Base-by-base conservation (phyloP, 2,329 filamentous ascomycete genomes). In the Chrysosphaeria jannelii region DNA sequence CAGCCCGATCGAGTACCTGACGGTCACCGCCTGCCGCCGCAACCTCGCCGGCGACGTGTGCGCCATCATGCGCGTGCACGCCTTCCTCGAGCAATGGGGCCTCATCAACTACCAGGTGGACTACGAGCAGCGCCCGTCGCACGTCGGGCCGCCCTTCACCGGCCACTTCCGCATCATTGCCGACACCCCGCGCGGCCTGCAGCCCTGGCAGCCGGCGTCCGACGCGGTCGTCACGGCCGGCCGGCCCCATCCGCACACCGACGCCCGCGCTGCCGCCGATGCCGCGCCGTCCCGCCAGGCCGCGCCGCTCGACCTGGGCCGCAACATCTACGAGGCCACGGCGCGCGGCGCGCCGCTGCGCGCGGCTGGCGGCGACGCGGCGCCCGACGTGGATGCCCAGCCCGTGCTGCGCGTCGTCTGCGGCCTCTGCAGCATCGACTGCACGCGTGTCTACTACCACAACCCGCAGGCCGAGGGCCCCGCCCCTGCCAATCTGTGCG, bases 51-150 rank as follows among this genome's bases (percentile, higher is more conserved):
- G 85, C 32, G 85, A 97, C 45, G 85, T 97, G 15, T 97, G 85
- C 48, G 81, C 85, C 19, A 97, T 97, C 35, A 97, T 97, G 85
- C 69, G 85, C 32, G 81, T 97, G 10, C 85, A 97, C 45, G 72
- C 78, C 10, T 97, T 97, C 48, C 56, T 97, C 17, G 85, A 97
- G 48, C 81, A 93, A 42, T 97, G 85, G 85, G 85, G 85, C 6
- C 52, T 97, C 37, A 91, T 97, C 43, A 97, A 97, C 47, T 97
- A 97, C 40, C 85, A 97, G 55, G 81, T 97, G 37, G 85, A 97
- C 45, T 75, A 81, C 14, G 81, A 91, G 40, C 79, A 85, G 33
- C 63, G 85, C 28, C 85, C 85, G 7, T 91, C 85, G 2, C 85
- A 79, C 41, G 81, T 93, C 34, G 81, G 81, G 1, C 81, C 85